Evolutionary conservation across 371 early-diverging fungal genomes (phyloP), one percentile per base, ranked within the genome.

Genomic region (Mortierella sp.): DNA sequence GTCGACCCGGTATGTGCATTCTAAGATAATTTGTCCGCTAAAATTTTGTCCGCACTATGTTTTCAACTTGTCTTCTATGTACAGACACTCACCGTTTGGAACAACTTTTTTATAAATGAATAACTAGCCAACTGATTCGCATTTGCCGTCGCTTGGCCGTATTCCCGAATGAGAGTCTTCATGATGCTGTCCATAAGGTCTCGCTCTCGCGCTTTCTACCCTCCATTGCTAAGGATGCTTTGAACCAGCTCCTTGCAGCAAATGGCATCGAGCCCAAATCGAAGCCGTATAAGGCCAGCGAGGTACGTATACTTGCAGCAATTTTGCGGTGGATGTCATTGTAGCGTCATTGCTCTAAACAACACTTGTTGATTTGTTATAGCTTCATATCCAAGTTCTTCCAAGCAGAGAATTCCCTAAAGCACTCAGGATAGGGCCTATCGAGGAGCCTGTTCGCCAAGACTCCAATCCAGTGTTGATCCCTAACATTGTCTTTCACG

Each of bases 151-250:
- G 90, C 19, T 57, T 92, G 43, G 82, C 91, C 14, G 82, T 86
- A 26, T 93, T 89, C 79, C 89, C 89, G 21, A 82, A 90, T 44
- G 91, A 90, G 67, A 84, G 85, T 64, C 67, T 93, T 8, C 85
- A 91, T 71, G 73, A 82, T n/a, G 82, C 90, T 12, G 85, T 94
- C 30, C 86, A 90, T 62, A 91, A 92, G 64, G 90, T 90, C 19
- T 87, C 89, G 1, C 84, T 94, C 24, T 89, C 91, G 12, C 85
- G 89, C 4, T 94, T 94, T 72, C 81, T 93, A 79, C 94, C 94
- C 26, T 75, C 82, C 7, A 78, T 92, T 17, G 93, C 90, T 1
- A 86, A 83, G 64, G 83, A 85, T 52, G 90, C 91, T 0, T 67
- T 94, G 63, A 89, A 90, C 59, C 84, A 87, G 21, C 63, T 92